Evolutionary conservation across 192 early-diverging fungal genomes (phyloP).

Genomic region (Phlyctochytrium arcticum): DNA sequence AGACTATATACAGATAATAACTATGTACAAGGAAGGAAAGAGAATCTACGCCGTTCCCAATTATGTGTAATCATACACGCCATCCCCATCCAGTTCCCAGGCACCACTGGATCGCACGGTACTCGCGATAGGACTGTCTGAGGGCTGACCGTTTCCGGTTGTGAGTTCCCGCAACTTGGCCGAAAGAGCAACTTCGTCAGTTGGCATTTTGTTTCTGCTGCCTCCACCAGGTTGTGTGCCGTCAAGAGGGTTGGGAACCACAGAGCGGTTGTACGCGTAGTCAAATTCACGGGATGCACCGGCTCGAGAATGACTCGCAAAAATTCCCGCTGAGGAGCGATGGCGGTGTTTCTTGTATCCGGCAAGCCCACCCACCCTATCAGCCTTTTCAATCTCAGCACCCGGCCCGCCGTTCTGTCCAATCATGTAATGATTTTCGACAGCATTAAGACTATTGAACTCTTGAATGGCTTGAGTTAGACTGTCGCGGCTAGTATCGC

Average conservation of each 20-base stretch:
- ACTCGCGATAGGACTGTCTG: neutral
- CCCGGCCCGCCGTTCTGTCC: neutral
- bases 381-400: neutral
- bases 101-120: neutral
- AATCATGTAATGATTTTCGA: neutral
- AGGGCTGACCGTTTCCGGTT: neutral
- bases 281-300: neutral
- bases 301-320: neutral
- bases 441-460: too few relatives aligned
- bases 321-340: neutral
- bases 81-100: constrained; percentile 1
- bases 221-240: neutral
- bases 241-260: too few relatives aligned
- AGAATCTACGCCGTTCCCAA: neutral
- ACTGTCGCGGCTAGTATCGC: neutral
- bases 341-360: neutral
- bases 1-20: constrained; percentile 6
- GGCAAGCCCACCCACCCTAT: neutral
- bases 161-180: neutral
- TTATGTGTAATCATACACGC: neutral
- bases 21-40: constrained; percentile 11
- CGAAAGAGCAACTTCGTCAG: neutral
- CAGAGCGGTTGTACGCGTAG: too few relatives aligned
- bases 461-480: neutral
- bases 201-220: too few relatives aligned